phyloP scores from a whole-genome alignment of 495 filamentous ascomycete species.

The Lichina pygmaea region DNA sequence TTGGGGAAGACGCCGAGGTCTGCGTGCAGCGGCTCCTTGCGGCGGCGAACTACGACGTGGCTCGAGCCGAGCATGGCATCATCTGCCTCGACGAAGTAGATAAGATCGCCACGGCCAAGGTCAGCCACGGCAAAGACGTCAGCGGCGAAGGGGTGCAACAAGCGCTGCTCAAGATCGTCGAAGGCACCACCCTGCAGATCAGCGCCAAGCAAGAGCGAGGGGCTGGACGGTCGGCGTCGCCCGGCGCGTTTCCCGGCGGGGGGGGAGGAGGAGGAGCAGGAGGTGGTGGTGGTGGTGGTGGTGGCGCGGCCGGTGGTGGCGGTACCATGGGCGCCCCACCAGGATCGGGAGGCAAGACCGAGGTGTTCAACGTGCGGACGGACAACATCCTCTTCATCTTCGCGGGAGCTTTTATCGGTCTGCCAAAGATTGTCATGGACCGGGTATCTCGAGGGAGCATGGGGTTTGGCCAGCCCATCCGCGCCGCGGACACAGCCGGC shows the following conservation, averaged over 20 bases:
- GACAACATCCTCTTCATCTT: slow-evolving; percentile 94
- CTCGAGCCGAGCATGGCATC: slow-evolving; percentile 69
- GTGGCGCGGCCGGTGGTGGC: slow-evolving; percentile 1
- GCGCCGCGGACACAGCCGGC: slow-evolving; percentile 18
- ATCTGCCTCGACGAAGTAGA: slow-evolving; percentile 92
- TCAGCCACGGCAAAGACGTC: slow-evolving; percentile 54
- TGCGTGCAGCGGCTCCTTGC: slow-evolving; percentile 76
- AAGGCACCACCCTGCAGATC: slow-evolving; percentile 77
- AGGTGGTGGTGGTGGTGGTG: slow-evolving; percentile 2
- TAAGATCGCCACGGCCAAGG: slow-evolving; percentile 61
- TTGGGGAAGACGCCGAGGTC: slow-evolving; percentile 83
- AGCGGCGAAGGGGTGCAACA: slow-evolving; percentile 90
- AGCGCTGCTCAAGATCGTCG: slow-evolving; percentile 81
- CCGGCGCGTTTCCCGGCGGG: slow-evolving; percentile 2
- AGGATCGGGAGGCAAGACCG: slow-evolving; percentile 29
- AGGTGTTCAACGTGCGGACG: slow-evolving; percentile 74
- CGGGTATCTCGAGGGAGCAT: slow-evolving; percentile 71
- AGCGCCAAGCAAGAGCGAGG: slow-evolving; percentile 61
- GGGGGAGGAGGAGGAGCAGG: slow-evolving; percentile 5
- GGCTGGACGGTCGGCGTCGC: slow-evolving; percentile 12
- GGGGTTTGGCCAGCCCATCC: slow-evolving; percentile 69
- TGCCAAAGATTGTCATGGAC: slow-evolving; percentile 69
- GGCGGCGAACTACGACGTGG: slow-evolving; percentile 72
- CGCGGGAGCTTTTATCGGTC: slow-evolving; percentile 80
- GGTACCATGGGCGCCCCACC: slow-evolving; percentile 5